These are phyloP conservation scores for Lophium mytilinum DNA, from an alignment of 495 filamentous ascomycete species.

Conservation along the genomic window DNA sequence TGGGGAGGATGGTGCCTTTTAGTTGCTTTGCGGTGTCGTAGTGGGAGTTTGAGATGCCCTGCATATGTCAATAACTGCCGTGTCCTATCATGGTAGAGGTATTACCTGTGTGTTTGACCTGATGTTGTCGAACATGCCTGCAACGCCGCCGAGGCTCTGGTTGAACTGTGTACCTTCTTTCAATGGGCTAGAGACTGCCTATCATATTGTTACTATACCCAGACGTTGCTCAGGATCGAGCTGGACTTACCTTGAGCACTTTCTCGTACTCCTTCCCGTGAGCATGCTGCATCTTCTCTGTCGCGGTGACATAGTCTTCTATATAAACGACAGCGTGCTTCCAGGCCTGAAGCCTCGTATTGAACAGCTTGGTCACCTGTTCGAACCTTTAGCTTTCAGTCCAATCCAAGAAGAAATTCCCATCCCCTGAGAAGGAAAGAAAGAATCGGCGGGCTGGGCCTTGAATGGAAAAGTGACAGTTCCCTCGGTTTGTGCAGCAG, in stretches of 20 bases:
- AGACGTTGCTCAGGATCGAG: background rate
- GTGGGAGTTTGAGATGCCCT: conserved; percentile 79
- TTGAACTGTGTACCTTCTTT: conserved; percentile 87
- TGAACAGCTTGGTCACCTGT: conserved; percentile 49
- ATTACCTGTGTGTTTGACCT: conserved; percentile 77
- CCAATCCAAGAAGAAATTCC: background rate
- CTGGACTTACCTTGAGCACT: conserved; percentile 64
- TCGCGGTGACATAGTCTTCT: conserved; percentile 76
- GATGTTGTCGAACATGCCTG: conserved; percentile 87
- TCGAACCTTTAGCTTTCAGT: background rate
- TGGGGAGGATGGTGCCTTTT: conserved; percentile 72
- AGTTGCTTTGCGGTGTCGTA: conserved; percentile 81
- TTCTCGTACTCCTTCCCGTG: conserved; percentile 94
- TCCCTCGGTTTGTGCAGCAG: too few species aligned
- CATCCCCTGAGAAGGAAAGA: background rate
- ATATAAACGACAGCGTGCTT: conserved; percentile 89
- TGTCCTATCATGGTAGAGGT: background rate
- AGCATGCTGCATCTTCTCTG: conserved; percentile 73
- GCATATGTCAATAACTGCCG: background rate
- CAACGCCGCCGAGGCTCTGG: conserved; percentile 72
- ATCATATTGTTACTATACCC: background rate
- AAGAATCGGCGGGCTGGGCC: too few species aligned
- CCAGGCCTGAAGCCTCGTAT: conserved; percentile 84
- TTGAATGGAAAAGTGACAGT: too few species aligned
- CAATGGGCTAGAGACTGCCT: conserved; percentile 80